Evolutionary conservation across 306 rosid genomes (phyloP), one percentile per base, ranked within the genome.

Genomic region (Alnus glutinosa): DNA sequence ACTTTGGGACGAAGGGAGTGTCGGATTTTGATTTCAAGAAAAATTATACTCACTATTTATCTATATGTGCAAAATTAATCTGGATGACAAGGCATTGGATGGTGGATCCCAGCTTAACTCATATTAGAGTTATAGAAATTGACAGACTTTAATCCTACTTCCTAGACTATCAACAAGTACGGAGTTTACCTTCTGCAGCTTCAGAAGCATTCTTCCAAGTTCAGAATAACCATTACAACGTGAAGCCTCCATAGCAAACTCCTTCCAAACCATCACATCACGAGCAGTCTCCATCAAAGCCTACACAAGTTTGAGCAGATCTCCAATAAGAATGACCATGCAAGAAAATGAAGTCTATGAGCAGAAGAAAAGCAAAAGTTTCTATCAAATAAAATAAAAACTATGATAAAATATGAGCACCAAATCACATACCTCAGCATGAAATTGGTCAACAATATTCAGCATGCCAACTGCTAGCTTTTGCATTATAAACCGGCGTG

Each of bases 201-300:
- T 96, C 82, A 84, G 80, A 83, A 96, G 98, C 93, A 96, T 91
- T 87, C 89, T 91, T 82, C 99, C 98, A 74, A 93, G 90, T 82
- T 90, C 96, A 55, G 90, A 87, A 91, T 96, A 96, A 78, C 90
- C 93, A 70, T 75, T 82, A 78, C 91, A 89, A 61, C 74, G 89
- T 83, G 99, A 95, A 85, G 96, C 97, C 89, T 89, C 97, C 93
- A 89, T 91, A 46, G 99, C 98, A 49, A 91, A 91, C 78, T 86
- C 98, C 87, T 91, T 96, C 99, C 98, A 96, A 42, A 85, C 84
- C 55, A 57, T 75, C 85, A 91, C 92, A 72, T 93, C 89, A 3
- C 97, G 96, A 55, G 93, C 91, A 84, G 87, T 85, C 82, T 92
- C 98, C 75, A 80, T 80, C 85, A 95, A 84, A 55, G 96, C 99